These are phyloP conservation scores for Ormosia emarginata DNA, from an alignment of 306 rosid species.

Conservation along the genomic window DNA sequence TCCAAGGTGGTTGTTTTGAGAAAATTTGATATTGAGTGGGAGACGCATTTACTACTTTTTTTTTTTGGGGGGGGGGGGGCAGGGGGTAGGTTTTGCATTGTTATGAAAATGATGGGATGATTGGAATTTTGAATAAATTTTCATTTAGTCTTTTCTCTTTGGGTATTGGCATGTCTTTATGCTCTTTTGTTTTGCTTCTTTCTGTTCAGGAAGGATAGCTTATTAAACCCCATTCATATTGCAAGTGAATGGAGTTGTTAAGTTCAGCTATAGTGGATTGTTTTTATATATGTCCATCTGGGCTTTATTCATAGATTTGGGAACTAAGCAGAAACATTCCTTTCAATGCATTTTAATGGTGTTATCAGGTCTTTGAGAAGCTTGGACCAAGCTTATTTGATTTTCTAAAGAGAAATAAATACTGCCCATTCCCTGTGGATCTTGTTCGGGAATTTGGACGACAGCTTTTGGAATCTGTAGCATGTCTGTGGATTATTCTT, in stretches of 20 bases:
- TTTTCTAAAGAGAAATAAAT: conserved; percentile 98
- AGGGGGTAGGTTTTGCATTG: not conserved
- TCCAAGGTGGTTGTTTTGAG: conserved; percentile 12
- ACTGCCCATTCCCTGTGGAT: conserved; percentile 98
- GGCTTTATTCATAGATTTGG: conserved; percentile 54
- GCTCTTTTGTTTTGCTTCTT: conserved; percentile 3
- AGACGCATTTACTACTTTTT: not conserved
- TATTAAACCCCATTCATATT: conserved; percentile 1
- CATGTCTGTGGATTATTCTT: conserved; percentile 91
- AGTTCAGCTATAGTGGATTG: conserved; percentile 29
- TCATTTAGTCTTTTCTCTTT: not conserved
- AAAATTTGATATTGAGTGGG: not conserved
- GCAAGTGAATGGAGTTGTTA: conserved; percentile 15
- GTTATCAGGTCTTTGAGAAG: conserved; percentile 99
- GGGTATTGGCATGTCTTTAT: not conserved
- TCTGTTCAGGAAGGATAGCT: not conserved
- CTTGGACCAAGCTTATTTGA: conserved; percentile 99
- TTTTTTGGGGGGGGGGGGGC: not conserved
- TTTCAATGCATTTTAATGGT: conserved; percentile 82
- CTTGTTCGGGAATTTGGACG: conserved; percentile 99
- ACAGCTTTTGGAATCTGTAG: conserved; percentile 99
- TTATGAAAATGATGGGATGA: conserved; percentile 15
- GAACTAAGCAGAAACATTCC: conserved; percentile 67
- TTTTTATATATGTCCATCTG: conserved; percentile 27
- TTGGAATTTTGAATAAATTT: not conserved